These are phyloP conservation scores for Jimgerdemannia lactiflua DNA, from an alignment of 192 early-diverging fungal species.

Conservation along the genomic window DNA sequence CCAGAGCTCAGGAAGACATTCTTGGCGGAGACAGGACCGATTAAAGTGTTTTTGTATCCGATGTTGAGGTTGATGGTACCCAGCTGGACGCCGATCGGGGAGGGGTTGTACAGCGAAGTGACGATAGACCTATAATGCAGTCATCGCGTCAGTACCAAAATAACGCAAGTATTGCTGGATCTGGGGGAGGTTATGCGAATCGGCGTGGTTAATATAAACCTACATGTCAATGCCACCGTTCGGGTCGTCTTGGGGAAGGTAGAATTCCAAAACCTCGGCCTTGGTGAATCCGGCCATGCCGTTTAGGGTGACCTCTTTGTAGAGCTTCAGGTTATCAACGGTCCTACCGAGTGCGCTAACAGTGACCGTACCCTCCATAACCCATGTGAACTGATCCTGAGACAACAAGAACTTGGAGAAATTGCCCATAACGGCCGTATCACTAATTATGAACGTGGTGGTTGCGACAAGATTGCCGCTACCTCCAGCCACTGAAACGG, in stretches of 20 bases:
- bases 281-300: conserved; percentile 57
- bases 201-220: neutral
- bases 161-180: too few species aligned
- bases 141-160: neutral
- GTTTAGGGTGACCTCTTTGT: conserved; percentile 40
- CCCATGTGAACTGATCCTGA: conserved; percentile 26
- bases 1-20: conserved; percentile 34
- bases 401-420: conserved; percentile 49
- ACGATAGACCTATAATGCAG: conserved; percentile 19
- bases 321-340: conserved; percentile 40
- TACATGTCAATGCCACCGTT: conserved; percentile 54
- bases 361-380: conserved; percentile 27
- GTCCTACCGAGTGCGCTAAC: conserved; percentile 32
- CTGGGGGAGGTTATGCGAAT: too few species aligned
- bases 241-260: conserved; percentile 48
- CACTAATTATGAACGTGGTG: conserved; percentile 35
- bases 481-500: conserved; percentile 43
- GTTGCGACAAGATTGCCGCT: conserved; percentile 25
- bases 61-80: conserved; percentile 56
- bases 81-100: conserved; percentile 50
- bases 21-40: conserved; percentile 46
- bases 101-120: conserved; percentile 51
- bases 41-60: conserved; percentile 30
- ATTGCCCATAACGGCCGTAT: conserved; percentile 34
- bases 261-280: conserved; percentile 48